A percentile compares a stretch with the other conserved stretches of the same genome.
These are phyloP conservation scores for Areca catechu DNA, from an alignment of 176 grass and related monocot genomes.

Conservation along the genomic window DNA sequence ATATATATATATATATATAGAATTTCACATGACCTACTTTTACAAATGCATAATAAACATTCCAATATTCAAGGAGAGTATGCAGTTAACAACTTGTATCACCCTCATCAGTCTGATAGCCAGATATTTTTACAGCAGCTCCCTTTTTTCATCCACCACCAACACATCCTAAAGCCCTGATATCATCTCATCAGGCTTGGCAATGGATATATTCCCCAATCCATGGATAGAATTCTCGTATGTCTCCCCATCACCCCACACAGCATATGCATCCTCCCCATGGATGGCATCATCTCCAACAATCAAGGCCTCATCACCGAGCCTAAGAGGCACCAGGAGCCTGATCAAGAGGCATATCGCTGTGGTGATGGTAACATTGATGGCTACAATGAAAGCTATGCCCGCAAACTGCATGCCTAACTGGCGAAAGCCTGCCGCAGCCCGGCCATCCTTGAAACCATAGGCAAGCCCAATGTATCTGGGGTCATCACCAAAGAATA, in stretches of 20 bases:
- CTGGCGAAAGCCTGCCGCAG: conserved; percentile 43
- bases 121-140: too few relatives aligned
- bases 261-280: conserved; percentile 72
- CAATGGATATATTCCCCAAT: conserved; percentile 17
- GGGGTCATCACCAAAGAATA: conserved; percentile 75
- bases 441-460: conserved; percentile 35
- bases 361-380: conserved; percentile 43
- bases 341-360: conserved; percentile 40
- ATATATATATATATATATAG: too few relatives aligned
- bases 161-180: neutral
- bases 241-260: conserved; percentile 83
- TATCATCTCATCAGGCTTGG: conserved; percentile 29
- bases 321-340: conserved; percentile 45
- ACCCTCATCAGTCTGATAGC: too few relatives aligned
- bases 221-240: conserved; percentile 74
- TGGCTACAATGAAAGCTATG: conserved; percentile 40
- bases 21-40: too few relatives aligned
- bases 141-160: too few relatives aligned
- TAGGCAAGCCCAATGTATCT: conserved; percentile 59
- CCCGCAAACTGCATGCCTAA: conserved; percentile 54
- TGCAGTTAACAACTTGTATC: too few relatives aligned
- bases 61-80: too few relatives aligned
- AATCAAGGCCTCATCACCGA: conserved; percentile 42
- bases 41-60: too few relatives aligned
- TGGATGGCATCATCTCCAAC: conserved; percentile 65